Evolutionary conservation across 805 yeast species (phyloP).

Genomic region (Blastobotrys attinorum): DNA sequence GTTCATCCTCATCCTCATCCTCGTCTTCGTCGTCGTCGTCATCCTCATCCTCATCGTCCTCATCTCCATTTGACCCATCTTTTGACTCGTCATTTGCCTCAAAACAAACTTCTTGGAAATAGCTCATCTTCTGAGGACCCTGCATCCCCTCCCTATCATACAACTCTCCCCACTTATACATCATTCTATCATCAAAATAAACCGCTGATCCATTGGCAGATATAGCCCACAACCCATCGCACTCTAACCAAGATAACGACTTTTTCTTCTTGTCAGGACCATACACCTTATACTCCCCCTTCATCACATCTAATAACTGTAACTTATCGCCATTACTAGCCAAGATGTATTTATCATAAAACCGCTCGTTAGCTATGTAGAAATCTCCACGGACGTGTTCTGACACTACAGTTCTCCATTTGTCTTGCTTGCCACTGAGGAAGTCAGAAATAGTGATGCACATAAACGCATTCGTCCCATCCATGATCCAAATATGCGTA

Average conservation of each 20-base stretch:
- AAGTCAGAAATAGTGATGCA: neutral
- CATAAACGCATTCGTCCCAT: neutral
- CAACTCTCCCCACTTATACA: neutral
- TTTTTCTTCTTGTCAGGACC: neutral
- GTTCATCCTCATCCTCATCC: neutral
- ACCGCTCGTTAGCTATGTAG: neutral
- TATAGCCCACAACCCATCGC: neutral
- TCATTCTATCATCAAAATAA: neutral
- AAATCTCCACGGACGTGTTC: neutral
- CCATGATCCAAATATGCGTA: neutral
- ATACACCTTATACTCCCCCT: neutral
- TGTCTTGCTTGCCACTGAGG: neutral
- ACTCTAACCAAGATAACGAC: too few species aligned
- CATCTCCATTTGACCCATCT: neutral
- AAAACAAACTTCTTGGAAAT: neutral
- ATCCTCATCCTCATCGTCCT: neutral
- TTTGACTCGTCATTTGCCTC: neutral
- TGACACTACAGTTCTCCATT: neutral
- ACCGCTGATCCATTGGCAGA: neutral
- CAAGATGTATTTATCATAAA: neutral
- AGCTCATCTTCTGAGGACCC: neutral
- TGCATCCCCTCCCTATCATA: neutral
- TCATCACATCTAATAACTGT: neutral
- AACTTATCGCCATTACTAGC: neutral
- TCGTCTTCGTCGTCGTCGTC: neutral